These are phyloP conservation scores for Volvariella surrecta DNA, from an alignment of 1,284 basidiomycete genomes.

Conservation along the genomic window DNA sequence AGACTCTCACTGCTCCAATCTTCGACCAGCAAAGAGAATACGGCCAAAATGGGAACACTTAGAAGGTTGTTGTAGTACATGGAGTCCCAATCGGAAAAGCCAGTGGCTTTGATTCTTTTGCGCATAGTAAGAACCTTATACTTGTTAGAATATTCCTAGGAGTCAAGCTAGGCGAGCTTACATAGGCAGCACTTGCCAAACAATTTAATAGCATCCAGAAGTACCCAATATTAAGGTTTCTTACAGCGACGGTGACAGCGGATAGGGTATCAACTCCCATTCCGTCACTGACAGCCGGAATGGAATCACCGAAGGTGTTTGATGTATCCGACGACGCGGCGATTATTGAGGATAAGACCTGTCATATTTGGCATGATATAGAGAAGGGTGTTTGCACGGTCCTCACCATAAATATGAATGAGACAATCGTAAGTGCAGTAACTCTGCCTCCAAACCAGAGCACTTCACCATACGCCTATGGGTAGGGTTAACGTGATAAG, in stretches of 20 bases:
- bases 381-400: slow-evolving; percentile 1
- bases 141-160: slow-evolving; percentile 6
- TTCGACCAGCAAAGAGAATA: slow-evolving; percentile 84
- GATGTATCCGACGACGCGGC: slow-evolving; percentile 93
- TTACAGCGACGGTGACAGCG: slow-evolving; percentile 39
- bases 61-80: slow-evolving; percentile 99
- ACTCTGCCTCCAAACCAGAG: slow-evolving; percentile 94
- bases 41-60: slow-evolving; percentile 83
- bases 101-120: slow-evolving; percentile 95
- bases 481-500: slow-evolving; percentile 6
- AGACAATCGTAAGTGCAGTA: slow-evolving; percentile 80
- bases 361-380: slow-evolving; percentile 7
- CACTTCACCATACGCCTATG: slow-evolving; percentile 91
- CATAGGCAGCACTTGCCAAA: slow-evolving; percentile 86
- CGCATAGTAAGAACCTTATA: slow-evolving; percentile 88
- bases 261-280: slow-evolving; percentile 33
- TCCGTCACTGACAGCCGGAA: slow-evolving; percentile 34
- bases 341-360: slow-evolving; percentile 91
- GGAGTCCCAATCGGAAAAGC: slow-evolving; percentile 98
- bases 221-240: slow-evolving; percentile 77
- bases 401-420: slow-evolving; percentile 88
- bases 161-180: slow-evolving; percentile 27
- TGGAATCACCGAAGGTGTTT: slow-evolving; percentile 33
- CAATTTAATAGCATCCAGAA: slow-evolving; percentile 98
- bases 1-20: slow-evolving; percentile 86